phyloP scores from a whole-genome alignment of 495 filamentous ascomycete species.

The Daldinia loculata region DNA sequence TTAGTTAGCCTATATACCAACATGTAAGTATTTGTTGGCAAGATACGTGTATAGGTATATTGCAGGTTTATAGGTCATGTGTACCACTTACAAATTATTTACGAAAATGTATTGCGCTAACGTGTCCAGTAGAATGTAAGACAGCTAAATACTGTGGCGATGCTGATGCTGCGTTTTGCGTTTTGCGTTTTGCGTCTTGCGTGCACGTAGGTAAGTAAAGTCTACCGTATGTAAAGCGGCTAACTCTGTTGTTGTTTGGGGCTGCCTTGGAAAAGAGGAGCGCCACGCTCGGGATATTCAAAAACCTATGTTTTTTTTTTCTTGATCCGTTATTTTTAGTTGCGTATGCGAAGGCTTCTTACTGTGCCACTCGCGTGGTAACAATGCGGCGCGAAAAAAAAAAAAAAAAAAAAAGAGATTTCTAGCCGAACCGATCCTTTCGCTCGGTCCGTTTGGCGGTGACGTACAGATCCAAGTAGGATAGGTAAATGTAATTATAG shows the following conservation, averaged over 20 bases:
- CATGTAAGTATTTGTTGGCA: slow-evolving; percentile 9
- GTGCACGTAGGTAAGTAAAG: background rate
- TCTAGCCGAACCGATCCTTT: slow-evolving; percentile 41
- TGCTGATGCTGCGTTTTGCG: background rate
- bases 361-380: slow-evolving; percentile 36
- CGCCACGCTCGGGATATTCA: background rate
- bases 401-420: slow-evolving; percentile 6
- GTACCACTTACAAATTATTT: slow-evolving; percentile 27
- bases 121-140: slow-evolving; percentile 7
- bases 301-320: slow-evolving; percentile 6
- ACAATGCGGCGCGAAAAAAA: slow-evolving; percentile 20
- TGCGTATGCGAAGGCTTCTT: slow-evolving; percentile 13
- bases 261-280: background rate
- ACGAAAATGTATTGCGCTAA: slow-evolving; percentile 5
- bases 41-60: background rate
- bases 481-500: slow-evolving; percentile 18
- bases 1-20: background rate
- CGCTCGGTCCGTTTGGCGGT: slow-evolving; percentile 36
- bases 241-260: background rate
- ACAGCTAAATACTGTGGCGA: slow-evolving; percentile 8
- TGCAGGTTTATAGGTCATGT: slow-evolving; percentile 13
- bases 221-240: background rate
- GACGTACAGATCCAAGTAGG: slow-evolving; percentile 13
- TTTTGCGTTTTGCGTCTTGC: background rate
- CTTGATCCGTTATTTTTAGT: slow-evolving; percentile 31